A percentile compares a stretch with the other conserved stretches of the same genome.
phyloP scores from a whole-genome alignment of 257 asterid species.

The Petrea volubilis region DNA sequence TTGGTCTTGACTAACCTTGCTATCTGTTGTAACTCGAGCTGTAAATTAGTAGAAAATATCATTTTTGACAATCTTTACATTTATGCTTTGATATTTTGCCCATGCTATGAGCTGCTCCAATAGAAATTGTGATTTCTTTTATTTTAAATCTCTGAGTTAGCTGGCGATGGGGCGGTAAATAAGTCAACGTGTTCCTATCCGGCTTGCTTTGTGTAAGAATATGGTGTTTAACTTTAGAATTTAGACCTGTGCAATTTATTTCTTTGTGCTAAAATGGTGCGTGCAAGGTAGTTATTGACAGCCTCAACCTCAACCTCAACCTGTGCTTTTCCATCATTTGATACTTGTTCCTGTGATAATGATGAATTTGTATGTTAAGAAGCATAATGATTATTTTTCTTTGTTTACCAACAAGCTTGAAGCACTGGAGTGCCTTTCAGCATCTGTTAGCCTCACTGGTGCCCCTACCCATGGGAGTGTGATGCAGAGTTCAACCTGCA shows the following conservation, averaged over 20 bases:
- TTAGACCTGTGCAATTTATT: slow-evolving; percentile 14
- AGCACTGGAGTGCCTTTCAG: slow-evolving; percentile 86
- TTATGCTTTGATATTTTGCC: slow-evolving; percentile 7
- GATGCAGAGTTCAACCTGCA: slow-evolving; percentile 41
- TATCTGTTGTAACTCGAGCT: slow-evolving; percentile 6
- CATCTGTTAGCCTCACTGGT: slow-evolving; percentile 49
- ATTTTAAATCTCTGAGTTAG: neutral
- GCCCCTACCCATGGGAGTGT: slow-evolving; percentile 52
- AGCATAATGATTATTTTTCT: slow-evolving; percentile 19
- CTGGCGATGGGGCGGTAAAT: neutral
- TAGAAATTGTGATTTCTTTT: slow-evolving; percentile 2
- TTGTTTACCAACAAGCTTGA: slow-evolving; percentile 61
- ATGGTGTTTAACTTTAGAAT: slow-evolving; percentile 1
- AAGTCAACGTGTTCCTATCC: slow-evolving; percentile 7
- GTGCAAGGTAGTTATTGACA: slow-evolving; percentile 12
- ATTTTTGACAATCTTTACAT: neutral
- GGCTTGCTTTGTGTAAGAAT: neutral
- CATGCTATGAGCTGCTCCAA: slow-evolving; percentile 20
- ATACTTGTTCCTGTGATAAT: slow-evolving; percentile 11
- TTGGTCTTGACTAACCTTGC: slow-evolving; percentile 11
- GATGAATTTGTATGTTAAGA: slow-evolving; percentile 11
- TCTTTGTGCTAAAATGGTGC: slow-evolving; percentile 6
- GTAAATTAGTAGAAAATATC: slow-evolving; percentile 5
- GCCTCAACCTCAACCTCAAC: slow-evolving; percentile 3
- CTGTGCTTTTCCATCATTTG: slow-evolving; percentile 12